A percentile compares a stretch with the other conserved stretches of the same genome.
Conservation (phyloP, 208 protist species). For the Trichomonas vaginalis region DNA sequence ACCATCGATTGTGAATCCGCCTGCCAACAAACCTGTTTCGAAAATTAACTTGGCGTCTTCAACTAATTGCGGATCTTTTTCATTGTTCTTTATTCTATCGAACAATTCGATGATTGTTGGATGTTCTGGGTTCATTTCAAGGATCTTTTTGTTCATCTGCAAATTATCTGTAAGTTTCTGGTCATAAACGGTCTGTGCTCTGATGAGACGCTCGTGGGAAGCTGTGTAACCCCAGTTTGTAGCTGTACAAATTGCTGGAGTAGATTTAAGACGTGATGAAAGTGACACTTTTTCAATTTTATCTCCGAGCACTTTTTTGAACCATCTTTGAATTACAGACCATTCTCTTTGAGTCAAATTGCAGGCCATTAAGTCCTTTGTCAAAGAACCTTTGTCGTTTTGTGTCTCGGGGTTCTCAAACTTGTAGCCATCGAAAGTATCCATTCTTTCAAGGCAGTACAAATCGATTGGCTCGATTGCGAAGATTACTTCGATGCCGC, state of each 20-base stretch:
- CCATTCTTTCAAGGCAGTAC: constrained; percentile 32
- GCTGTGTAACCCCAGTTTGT: constrained; percentile 37
- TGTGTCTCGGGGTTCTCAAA: constrained; percentile 26
- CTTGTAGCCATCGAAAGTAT: constrained; percentile 38
- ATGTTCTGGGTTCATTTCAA: constrained; percentile 26
- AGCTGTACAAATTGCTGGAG: constrained; percentile 26
- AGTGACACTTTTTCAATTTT: constrained; percentile 33
- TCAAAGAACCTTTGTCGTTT: background rate
- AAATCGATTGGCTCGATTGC: constrained; percentile 36
- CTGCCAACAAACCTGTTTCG: constrained; percentile 16
- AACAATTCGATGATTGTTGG: constrained; percentile 25
- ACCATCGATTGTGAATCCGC: constrained; percentile 17
- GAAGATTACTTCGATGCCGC: constrained; percentile 35
- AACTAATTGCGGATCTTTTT: background rate
- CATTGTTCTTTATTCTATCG: constrained; percentile 7
- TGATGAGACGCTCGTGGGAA: constrained; percentile 31
- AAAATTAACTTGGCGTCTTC: constrained; percentile 17
- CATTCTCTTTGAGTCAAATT: background rate
- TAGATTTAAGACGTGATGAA: constrained; percentile 28
- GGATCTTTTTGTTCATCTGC: constrained; percentile 8
- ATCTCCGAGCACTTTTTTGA: constrained; percentile 26
- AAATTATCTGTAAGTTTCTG: background rate
- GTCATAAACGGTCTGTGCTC: constrained; percentile 16
- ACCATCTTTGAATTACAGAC: background rate
- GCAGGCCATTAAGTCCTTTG: background rate